Evolutionary conservation across 768 basidiomycete genomes (phyloP), one percentile per base, ranked within the genome.

Genomic region (Lactarius vividus): DNA sequence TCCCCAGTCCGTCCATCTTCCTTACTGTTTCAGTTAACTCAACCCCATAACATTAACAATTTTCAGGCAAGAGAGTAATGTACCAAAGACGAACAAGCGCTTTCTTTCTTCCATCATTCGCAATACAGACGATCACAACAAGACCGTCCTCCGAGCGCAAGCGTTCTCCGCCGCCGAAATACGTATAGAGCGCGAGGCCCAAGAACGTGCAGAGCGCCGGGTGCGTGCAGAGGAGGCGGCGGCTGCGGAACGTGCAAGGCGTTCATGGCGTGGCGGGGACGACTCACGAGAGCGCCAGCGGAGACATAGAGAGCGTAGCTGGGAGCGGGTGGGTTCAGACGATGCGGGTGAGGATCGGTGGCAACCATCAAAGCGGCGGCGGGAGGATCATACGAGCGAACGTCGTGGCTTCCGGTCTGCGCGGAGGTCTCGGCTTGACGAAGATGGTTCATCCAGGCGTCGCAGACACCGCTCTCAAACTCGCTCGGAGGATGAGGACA

Each of bases 91-190:
- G 39, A 92, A 92, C 77, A 92, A 92, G 73, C 89, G 91, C 0
- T 92, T 92, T 73, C 78, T 92, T 29, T 83, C 85, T 0, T 88
- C 89, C 26, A 94, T 99, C 67, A 95, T 99, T 63, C 86, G 88
- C 70, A 94, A 85, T 70, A 97, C 97, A 4, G 96, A 97, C 74
- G 96, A 96, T 64, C 97, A 99, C 73, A 99, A 99, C 76, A 87
- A 89, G 77, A 87, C 90, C 15, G 80, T 99, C 55, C 75, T 92
- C 26, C 84, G 84, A 62, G 83, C 89, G 29, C 91, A 92, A 76
- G 88, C 88, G 0, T 74, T 79, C 15, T 88, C 90, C 39, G 88
- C 89, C 2, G 82, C 89, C 69, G 90, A 92, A 69, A 78, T 86
- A n/a, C 88, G 91, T 64, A 78, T 77, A 31, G 87, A 87, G 68